Conservation (phyloP, 108 stramenopile species). For the Schizochytrium sp. region DNA sequence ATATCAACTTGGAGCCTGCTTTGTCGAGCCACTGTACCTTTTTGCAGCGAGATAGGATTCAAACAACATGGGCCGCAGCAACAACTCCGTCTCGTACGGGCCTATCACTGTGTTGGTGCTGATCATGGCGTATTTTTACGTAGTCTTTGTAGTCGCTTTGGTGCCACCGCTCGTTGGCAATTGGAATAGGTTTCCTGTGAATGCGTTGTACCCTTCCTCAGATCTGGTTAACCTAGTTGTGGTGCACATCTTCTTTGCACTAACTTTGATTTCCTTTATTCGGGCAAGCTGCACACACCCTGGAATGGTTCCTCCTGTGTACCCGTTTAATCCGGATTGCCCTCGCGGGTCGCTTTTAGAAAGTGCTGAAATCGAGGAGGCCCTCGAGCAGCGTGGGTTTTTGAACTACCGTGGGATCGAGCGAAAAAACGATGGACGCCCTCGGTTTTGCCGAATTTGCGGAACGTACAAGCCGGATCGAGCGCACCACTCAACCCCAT, state of each 20-base stretch:
- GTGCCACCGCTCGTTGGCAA: neutral
- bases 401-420: constrained; percentile 16
- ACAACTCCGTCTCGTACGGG: constrained; percentile 2
- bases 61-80: constrained; percentile 4
- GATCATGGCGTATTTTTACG: constrained; percentile 34
- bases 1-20: too few species aligned
- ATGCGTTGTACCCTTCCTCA: constrained; percentile 12
- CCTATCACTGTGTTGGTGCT: constrained; percentile 20
- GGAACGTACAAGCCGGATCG: constrained; percentile 62
- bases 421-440: constrained; percentile 40
- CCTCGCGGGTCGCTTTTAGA: neutral
- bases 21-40: too few species aligned
- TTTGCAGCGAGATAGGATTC: neutral
- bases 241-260: neutral
- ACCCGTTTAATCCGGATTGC: constrained; percentile 44
- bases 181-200: neutral
- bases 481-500: constrained; percentile 37
- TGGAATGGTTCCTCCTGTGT: neutral
- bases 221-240: constrained; percentile 29
- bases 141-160: neutral
- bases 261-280: constrained; percentile 2
- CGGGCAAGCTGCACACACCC: constrained; percentile 41
- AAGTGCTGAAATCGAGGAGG: neutral
- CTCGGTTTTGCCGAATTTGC: constrained; percentile 56
- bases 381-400: neutral